Percentiles rank a stretch among this genome's conserved stretches.
phyloP scores from a whole-genome alignment of 768 basidiomycete species.

The Leucogyrophana mollusca region DNA sequence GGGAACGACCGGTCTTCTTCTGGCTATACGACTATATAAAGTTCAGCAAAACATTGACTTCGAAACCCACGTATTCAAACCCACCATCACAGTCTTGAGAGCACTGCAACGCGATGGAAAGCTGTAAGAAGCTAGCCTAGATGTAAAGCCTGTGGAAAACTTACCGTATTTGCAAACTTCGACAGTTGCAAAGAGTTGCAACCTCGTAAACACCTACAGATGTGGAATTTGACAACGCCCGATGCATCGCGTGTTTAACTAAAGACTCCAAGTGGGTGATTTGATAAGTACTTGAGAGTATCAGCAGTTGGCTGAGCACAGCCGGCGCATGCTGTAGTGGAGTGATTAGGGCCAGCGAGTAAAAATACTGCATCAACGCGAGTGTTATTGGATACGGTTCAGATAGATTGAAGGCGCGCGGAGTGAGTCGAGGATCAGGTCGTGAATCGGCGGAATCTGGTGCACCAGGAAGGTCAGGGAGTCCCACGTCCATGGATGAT shows the following conservation, averaged over 20 bases:
- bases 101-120: conserved; percentile 45
- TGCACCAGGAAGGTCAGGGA: conserved; percentile 60
- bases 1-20: conserved; percentile 57
- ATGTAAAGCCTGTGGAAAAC: conserved; percentile 29
- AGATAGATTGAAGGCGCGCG: conserved; percentile 76
- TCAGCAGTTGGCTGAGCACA: conserved; percentile 82
- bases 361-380: conserved; percentile 92
- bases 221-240: conserved; percentile 76
- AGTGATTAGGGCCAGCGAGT: conserved; percentile 82
- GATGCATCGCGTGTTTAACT: conserved; percentile 95
- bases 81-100: conserved; percentile 81
- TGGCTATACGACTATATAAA: conserved; percentile 70
- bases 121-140: conserved; percentile 8
- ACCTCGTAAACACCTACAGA: conserved; percentile 95
- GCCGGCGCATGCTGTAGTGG: conserved; percentile 90
- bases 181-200: conserved; percentile 85
- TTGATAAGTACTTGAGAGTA: conserved; percentile 82
- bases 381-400: conserved; percentile 88
- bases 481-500: conserved; percentile 58
- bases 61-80: conserved; percentile 13
- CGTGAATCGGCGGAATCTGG: conserved; percentile 48
- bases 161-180: conserved; percentile 86
- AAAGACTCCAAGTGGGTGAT: conserved; percentile 71
- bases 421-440: conserved; percentile 77
- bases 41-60: conserved; percentile 8